phyloP scores from a whole-genome alignment of 441 rosid species.

The Oxalis stricta region DNA sequence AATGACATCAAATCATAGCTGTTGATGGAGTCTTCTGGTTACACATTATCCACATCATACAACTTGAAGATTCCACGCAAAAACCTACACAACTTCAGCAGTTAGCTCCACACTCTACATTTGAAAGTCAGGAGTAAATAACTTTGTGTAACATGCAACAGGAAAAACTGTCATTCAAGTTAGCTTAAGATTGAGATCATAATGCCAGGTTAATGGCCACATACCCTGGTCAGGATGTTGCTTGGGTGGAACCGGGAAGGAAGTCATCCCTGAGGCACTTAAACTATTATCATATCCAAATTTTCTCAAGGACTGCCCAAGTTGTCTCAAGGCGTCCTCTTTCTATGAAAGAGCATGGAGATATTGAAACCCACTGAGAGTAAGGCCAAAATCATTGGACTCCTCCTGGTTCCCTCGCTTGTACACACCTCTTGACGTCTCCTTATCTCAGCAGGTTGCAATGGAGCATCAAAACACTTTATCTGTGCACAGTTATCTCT shows the following conservation, averaged over 20 bases:
- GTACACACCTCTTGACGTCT: conserved; percentile 58
- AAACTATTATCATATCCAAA: conserved; percentile 55
- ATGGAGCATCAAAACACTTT: conserved; percentile 51
- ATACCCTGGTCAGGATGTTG: conserved; percentile 65
- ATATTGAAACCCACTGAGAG: conserved; percentile 52
- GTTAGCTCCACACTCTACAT: conserved; percentile 63
- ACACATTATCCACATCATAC: conserved; percentile 52
- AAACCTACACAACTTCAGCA: conserved; percentile 31
- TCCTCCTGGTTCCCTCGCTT: conserved; percentile 57
- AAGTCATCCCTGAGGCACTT: conserved; percentile 39
- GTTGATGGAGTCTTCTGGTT: conserved; percentile 13
- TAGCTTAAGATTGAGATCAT: conserved; percentile 1
- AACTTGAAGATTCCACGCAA: conserved; percentile 40
- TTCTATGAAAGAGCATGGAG: conserved; percentile 67
- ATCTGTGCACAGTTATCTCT: conserved; percentile 31
- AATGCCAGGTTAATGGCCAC: not conserved
- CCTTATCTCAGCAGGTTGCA: conserved; percentile 56
- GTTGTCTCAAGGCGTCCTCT: conserved; percentile 67
- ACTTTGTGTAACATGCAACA: not conserved
- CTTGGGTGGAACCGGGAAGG: conserved; percentile 35
- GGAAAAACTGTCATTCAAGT: not conserved
- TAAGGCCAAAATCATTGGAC: conserved; percentile 60
- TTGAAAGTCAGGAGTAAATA: conserved; percentile 7
- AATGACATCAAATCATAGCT: too few relatives aligned
- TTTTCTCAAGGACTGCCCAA: conserved; percentile 64